phyloP scores from a whole-genome alignment of 176 grass and related monocot species.

The Aegilops speltoides region DNA sequence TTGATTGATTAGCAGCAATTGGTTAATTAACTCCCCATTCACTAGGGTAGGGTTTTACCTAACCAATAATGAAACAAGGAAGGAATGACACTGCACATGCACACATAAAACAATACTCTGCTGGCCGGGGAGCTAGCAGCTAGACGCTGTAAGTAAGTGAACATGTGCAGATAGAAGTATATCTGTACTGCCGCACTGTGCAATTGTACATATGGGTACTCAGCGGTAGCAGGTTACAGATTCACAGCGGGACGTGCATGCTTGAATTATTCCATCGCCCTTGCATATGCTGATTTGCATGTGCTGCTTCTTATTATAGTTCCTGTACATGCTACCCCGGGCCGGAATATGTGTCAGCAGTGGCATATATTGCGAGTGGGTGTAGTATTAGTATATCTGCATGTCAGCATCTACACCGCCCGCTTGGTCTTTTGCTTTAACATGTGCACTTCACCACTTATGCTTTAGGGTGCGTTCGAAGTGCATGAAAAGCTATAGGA shows the following conservation, averaged over 20 bases:
- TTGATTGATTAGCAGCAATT: neutral
- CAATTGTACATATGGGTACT: neutral
- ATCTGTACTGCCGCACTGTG: neutral
- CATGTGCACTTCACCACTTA: neutral
- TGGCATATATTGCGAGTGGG: conserved; percentile 34
- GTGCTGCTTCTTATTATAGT: neutral
- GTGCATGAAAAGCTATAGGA: no score
- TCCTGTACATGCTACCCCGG: conserved; percentile 8
- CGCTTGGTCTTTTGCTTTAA: conserved; percentile 12
- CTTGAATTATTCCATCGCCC: conserved; percentile 25
- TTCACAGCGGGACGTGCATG: conserved; percentile 1
- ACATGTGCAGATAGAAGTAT: neutral
- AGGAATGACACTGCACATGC: conserved; percentile 24
- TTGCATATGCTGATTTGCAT: conserved; percentile 14
- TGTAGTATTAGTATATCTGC: conserved; percentile 8
- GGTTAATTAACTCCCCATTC: neutral
- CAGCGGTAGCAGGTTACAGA: neutral
- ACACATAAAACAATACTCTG: neutral
- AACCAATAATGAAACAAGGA: conserved; percentile 34
- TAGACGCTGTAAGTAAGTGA: neutral
- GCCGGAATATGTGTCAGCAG: conserved; percentile 32
- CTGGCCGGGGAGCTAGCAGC: neutral
- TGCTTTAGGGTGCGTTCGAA: neutral
- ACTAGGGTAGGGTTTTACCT: conserved; percentile 18
- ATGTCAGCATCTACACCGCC: neutral